phyloP scores from a whole-genome alignment of 139 green algal genomes.

The Chlorella sp. region DNA sequence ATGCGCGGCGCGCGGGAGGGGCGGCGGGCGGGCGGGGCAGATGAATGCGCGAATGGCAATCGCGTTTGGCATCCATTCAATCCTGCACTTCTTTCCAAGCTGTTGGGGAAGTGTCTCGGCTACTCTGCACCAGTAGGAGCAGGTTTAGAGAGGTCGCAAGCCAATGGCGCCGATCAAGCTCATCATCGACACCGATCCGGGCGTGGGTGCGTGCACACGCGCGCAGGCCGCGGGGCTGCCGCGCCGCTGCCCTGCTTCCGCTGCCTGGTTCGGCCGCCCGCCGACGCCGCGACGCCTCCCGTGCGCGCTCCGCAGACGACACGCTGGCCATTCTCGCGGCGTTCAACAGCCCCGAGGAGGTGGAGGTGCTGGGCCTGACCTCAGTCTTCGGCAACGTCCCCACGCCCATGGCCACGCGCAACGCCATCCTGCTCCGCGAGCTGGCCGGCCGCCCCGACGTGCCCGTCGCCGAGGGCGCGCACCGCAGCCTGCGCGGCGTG shows the following conservation, averaged over 20 bases:
- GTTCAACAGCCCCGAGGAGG: constrained; percentile 70
- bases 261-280: not conserved
- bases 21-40: too few relatives aligned
- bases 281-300: not conserved
- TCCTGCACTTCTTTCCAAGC: too few relatives aligned
- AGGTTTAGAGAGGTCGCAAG: too few relatives aligned
- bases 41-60: too few relatives aligned
- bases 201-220: constrained; percentile 53
- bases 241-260: not conserved
- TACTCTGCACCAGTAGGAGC: too few relatives aligned
- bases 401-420: constrained; percentile 73
- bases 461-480: constrained; percentile 58
- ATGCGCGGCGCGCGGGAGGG: too few relatives aligned
- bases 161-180: constrained; percentile 59
- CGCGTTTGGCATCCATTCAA: too few relatives aligned
- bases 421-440: constrained; percentile 71
- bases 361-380: constrained; percentile 80
- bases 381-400: constrained; percentile 86
- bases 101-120: too few relatives aligned
- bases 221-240: too few relatives aligned
- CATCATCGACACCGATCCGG: constrained; percentile 81
- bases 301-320: constrained; percentile 63
- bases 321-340: constrained; percentile 80
- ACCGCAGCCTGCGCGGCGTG: constrained; percentile 46
- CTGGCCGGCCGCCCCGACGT: constrained; percentile 46